Evolutionary conservation across 306 rosid species (phyloP).

Genomic region (Cicer yamashitae): DNA sequence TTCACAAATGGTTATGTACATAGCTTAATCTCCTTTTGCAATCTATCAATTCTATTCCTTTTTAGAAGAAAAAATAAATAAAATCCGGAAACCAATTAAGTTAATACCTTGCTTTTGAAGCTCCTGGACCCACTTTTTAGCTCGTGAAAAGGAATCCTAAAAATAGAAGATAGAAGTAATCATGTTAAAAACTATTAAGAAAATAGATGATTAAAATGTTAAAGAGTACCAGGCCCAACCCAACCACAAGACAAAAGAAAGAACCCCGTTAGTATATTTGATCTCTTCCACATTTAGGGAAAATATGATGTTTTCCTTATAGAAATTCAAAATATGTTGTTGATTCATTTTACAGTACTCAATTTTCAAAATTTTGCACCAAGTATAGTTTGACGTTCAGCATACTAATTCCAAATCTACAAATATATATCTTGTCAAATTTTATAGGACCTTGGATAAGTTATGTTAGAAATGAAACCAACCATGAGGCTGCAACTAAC

Average conservation of each 20-base stretch:
- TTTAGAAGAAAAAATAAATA: not conserved
- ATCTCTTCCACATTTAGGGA: conserved; percentile 29
- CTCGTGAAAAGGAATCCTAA: conserved; percentile 64
- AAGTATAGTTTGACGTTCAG: conserved; percentile 11
- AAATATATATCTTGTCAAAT: conserved; percentile 20
- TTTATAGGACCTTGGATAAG: not conserved
- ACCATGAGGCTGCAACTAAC: not conserved
- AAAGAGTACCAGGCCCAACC: conserved; percentile 9
- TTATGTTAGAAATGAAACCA: not conserved
- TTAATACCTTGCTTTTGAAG: conserved; percentile 71
- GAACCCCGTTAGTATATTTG: conserved; percentile 21
- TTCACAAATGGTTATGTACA: conserved; percentile 18
- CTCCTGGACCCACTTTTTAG: conserved; percentile 74
- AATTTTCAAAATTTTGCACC: conserved; percentile 21
- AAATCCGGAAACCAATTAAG: conserved; percentile 28
- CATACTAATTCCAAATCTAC: conserved; percentile 8
- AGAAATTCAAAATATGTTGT: conserved; percentile 20
- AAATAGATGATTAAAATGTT: conserved; percentile 2
- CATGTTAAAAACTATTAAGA: conserved; percentile 2
- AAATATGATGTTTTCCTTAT: not conserved
- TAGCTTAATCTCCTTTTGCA: conserved; percentile 21
- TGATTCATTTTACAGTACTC: conserved; percentile 1
- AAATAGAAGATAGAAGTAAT: conserved; percentile 27
- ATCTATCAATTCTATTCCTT: conserved; percentile 22
- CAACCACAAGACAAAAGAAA: conserved; percentile 18